phyloP scores from a whole-genome alignment of 345 rosid genomes.

The Eucalyptus tenuipes region DNA sequence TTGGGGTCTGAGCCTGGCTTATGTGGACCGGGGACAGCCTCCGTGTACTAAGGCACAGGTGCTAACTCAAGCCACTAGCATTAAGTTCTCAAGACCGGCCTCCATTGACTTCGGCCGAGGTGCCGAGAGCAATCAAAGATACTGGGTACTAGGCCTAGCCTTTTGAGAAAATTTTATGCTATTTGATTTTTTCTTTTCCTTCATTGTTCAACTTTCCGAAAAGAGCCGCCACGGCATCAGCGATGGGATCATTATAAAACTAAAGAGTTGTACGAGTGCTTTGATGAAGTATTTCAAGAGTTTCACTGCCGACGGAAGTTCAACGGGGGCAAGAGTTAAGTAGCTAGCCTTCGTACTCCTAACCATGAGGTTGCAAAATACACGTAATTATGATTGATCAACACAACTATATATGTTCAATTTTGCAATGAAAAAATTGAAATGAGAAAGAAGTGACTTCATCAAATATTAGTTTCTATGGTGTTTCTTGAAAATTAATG shows the following conservation, averaged over 20 bases:
- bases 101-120: rapidly evolving
- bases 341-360: neutral
- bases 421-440: neutral
- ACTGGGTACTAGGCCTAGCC: neutral
- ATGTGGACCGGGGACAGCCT: rapidly evolving
- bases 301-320: neutral
- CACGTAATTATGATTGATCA: neutral
- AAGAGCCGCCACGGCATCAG: neutral
- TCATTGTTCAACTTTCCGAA: neutral
- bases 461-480: neutral
- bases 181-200: neutral
- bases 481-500: neutral
- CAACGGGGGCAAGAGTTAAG: neutral
- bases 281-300: too few relatives aligned
- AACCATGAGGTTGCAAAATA: neutral
- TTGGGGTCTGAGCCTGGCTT: too few relatives aligned
- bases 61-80: neutral
- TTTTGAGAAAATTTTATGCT: too few relatives aligned
- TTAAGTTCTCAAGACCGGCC: neutral
- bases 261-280: neutral
- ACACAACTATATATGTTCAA: neutral
- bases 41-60: neutral
- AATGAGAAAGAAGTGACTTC: neutral
- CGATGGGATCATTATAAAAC: neutral
- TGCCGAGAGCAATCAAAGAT: neutral